Percentiles rank a stretch among this genome's conserved stretches.
Conservation (phyloP, 2,329 filamentous ascomycete genomes). For the Microdochium trichocladiopsis region DNA sequence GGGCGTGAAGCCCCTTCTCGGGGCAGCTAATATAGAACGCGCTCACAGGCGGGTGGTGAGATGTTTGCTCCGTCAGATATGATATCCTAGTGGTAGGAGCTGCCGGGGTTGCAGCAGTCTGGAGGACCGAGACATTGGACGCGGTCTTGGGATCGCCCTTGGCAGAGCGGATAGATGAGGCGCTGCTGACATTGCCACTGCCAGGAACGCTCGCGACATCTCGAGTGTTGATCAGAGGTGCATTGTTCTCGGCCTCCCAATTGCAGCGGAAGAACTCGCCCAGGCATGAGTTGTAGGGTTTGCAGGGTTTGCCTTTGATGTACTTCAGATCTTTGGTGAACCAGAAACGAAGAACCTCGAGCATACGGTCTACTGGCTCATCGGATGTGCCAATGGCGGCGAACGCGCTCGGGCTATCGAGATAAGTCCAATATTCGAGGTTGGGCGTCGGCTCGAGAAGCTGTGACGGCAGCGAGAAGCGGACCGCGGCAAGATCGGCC, state of each 20-base stretch:
- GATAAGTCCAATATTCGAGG: conserved; percentile 97
- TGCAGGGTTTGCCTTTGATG: conserved; percentile 96
- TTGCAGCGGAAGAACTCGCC: conserved; percentile 98
- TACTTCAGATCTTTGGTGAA: conserved; percentile 99
- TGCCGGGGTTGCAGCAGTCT: conserved; percentile 31
- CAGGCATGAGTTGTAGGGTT: conserved; percentile 94
- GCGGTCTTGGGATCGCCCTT: conserved; percentile 33
- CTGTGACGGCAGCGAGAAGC: conserved; percentile 93
- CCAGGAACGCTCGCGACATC: conserved; percentile 18
- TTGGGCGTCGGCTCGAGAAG: conserved; percentile 95
- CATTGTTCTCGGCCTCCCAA: conserved; percentile 83
- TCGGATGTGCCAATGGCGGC: conserved; percentile 78
- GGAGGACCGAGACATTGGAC: conserved; percentile 44
- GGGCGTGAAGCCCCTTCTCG: conserved; percentile 78
- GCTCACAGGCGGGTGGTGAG: conserved; percentile 94
- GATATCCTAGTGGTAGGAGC: conserved; percentile 67
- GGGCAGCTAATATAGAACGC: conserved; percentile 93
- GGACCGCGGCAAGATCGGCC: conserved; percentile 86
- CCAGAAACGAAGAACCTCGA: conserved; percentile 94
- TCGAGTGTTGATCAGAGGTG: conserved; percentile 54
- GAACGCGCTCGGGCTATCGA: conserved; percentile 92
- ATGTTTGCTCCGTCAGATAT: conserved; percentile 96
- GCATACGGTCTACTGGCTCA: conserved; percentile 85
- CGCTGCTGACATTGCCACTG: conserved; percentile 29
- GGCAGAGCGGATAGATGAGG: conserved; percentile 39